Base-by-base conservation (phyloP, 805 yeast species). In the Candida loeiensis region DNA sequence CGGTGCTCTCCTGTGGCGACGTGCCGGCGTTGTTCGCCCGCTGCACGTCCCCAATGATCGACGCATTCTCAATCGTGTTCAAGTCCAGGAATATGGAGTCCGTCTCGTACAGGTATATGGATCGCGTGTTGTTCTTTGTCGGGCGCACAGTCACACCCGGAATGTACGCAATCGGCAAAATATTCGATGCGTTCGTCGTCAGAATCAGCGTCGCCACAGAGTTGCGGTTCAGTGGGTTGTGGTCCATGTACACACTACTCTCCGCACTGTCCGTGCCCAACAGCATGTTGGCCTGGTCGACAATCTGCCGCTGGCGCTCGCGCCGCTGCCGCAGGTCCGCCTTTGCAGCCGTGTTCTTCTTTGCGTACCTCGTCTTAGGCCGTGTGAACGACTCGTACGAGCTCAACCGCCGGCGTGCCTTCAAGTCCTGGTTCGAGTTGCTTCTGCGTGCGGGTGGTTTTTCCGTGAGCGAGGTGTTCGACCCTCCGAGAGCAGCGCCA, bases 141-240 rank as follows among this genome's bases (percentile, higher is more conserved):
- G 76, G 72, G 18, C 82, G 68, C 16, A 79, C 77, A 4, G 89
- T 85, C 33, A 89, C 96, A 26, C 97, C 97, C 0, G 97, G 98
- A 44, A 90, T 86, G 56, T 89, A 90, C 2, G 95, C 95, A 42
- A 91, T 83, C 14, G 96, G 96, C 45, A 90, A 74, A 47, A 90
- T 80, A 59, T 90, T 89, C 11, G 95, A 85, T 3, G 95, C 95
- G 51, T 83, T 79, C 8, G 93, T 82, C 35, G 82, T 70, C 27
- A 72, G 65, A 11, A 82, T 76, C 5, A 89, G 76, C 21, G 85
- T 76, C 6, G 90, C 84, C 51, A 63, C 63, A 11, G 72, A 66
- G 45, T 63, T 55, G 37, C 73, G 55, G 27, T 46, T 41, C 34
- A 37, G 46, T 7, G 39, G 36, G 21, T 47, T 41, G 14, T 53